phyloP scores from a whole-genome alignment of 768 basidiomycete species.

The Tulasnella sp. region DNA sequence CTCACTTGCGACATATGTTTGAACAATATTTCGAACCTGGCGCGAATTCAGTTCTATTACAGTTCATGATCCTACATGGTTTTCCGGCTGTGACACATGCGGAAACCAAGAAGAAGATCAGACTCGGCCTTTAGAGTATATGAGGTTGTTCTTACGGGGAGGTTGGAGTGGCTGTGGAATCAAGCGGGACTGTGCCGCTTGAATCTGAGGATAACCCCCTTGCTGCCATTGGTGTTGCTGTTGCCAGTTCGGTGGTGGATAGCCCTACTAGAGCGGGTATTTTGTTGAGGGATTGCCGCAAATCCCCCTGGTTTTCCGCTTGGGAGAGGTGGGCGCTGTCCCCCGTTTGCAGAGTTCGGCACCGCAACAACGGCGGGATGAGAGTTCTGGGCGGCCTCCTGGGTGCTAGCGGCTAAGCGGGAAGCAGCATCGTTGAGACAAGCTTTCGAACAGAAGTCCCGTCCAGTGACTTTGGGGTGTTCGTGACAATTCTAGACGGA shows the following conservation, averaged over 20 bases:
- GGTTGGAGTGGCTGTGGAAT: background rate
- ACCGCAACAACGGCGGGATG: background rate
- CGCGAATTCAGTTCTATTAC: background rate
- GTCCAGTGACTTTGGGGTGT: background rate
- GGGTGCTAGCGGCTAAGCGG: background rate
- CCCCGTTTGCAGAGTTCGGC: background rate
- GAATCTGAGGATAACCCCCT: background rate
- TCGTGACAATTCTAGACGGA: background rate
- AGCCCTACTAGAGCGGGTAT: background rate
- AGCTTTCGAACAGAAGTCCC: background rate
- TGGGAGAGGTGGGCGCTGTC: background rate
- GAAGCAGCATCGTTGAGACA: background rate
- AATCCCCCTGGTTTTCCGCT: background rate
- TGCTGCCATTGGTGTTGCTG: background rate
- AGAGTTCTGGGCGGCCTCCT: background rate
- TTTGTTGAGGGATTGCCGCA: background rate
- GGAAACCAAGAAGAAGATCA: background rate
- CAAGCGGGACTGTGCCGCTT: too few species aligned
- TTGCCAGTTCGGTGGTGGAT: background rate
- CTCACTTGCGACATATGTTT: background rate
- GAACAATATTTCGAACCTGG: constrained; percentile 12
- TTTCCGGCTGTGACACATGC: background rate
- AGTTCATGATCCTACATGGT: background rate
- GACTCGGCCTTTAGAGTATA: background rate
- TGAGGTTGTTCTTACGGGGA: background rate